Conservation (phyloP, 352 stramenopile genomes). For the Globisporangium polare region DNA sequence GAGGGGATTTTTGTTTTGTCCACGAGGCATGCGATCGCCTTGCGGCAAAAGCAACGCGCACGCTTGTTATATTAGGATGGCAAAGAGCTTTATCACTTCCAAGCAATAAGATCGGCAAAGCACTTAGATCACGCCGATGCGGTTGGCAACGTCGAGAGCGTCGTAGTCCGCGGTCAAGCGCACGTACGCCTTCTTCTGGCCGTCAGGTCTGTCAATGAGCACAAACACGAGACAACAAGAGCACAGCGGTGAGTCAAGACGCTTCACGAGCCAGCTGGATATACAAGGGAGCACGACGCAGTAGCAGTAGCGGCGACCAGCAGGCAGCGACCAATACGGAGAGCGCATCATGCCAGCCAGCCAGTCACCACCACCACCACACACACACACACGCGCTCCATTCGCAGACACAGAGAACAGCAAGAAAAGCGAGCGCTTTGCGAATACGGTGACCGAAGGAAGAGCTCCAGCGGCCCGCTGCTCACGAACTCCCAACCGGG, state of each 20-base stretch:
- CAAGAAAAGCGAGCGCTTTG: conserved; percentile 12
- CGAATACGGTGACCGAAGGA: conserved; percentile 4
- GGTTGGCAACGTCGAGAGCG: conserved; percentile 99
- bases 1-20: background rate
- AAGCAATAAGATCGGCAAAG: conserved; percentile 24
- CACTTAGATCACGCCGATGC: conserved; percentile 99
- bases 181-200: conserved; percentile 99
- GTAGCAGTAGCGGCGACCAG: conserved; percentile 3
- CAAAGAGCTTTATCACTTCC: conserved; percentile 48
- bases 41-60: conserved; percentile 11
- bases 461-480: conserved; percentile 9
- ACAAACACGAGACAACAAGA: conserved; percentile 19
- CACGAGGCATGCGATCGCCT: conserved; percentile 13
- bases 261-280: conserved; percentile 14
- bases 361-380: background rate
- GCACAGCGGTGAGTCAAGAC: conserved; percentile 23
- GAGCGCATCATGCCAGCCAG: conserved; percentile 7
- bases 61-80: conserved; percentile 51
- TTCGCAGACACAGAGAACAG: conserved; percentile 1
- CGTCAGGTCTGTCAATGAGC: conserved; percentile 89
- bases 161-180: conserved; percentile 98
- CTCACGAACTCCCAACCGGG: conserved; percentile 12
- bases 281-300: conserved; percentile 21
- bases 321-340: background rate
- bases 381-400: background rate